These are phyloP conservation scores for Zygosaccharomyces pseudobailii DNA, from an alignment of 1,139 yeast species.

Conservation along the genomic window DNA sequence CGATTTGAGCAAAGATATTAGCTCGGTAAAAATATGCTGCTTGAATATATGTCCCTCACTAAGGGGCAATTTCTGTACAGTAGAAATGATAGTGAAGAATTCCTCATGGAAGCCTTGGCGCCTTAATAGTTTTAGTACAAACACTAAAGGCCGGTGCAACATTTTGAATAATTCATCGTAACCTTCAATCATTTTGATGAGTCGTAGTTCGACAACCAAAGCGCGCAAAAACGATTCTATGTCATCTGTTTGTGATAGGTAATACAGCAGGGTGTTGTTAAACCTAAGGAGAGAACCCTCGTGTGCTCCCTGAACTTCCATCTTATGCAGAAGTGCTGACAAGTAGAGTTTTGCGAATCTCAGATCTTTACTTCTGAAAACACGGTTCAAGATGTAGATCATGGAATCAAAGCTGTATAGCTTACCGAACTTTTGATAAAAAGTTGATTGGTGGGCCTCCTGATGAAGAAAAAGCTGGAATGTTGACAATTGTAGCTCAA, in stretches of 20 bases:
- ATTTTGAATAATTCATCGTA: constrained; percentile 1
- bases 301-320: constrained; percentile 14
- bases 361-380: constrained; percentile 17
- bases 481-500: constrained; percentile 26
- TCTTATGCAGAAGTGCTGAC: constrained; percentile 20
- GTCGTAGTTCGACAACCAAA: constrained; percentile 11
- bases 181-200: constrained; percentile 7
- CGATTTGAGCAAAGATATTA: constrained; percentile 20
- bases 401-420: constrained; percentile 24
- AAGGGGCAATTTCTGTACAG: constrained; percentile 10
- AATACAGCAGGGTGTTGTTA: constrained; percentile 18
- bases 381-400: constrained; percentile 14
- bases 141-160: constrained; percentile 18
- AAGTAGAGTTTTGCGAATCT: constrained; percentile 22
- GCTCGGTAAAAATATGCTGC: constrained; percentile 17
- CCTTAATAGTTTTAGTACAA: constrained; percentile 18
- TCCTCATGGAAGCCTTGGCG: constrained; percentile 22
- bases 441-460: constrained; percentile 10
- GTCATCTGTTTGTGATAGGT: constrained; percentile 16
- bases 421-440: constrained; percentile 19
- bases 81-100: constrained; percentile 16
- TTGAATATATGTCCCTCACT: constrained; percentile 14
- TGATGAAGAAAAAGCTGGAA: constrained; percentile 24
- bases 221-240: constrained; percentile 18
- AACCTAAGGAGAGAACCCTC: constrained; percentile 15